phyloP scores from a whole-genome alignment of 2,329 filamentous ascomycete genomes.

The Rugonectria rugulosa region DNA sequence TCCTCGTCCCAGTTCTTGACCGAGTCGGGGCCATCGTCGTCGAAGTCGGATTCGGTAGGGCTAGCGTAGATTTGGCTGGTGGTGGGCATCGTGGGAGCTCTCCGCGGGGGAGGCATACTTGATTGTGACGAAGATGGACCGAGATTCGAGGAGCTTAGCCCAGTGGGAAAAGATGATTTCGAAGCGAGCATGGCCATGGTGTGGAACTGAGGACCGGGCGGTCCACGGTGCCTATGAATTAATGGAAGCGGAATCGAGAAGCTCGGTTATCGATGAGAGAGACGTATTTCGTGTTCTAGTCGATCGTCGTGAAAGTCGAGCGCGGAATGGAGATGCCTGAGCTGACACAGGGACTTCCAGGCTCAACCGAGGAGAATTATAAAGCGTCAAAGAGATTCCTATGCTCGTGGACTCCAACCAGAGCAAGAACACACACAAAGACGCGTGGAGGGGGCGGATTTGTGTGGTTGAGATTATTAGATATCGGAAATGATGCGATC shows the following conservation, averaged over 20 bases:
- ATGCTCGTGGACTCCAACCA: slow-evolving; percentile 3
- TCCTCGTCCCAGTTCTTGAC: slow-evolving; percentile 92
- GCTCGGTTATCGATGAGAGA: slow-evolving; percentile 5
- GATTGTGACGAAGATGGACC: slow-evolving; percentile 57
- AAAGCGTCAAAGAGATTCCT: slow-evolving; percentile 2
- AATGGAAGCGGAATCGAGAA: slow-evolving; percentile 5
- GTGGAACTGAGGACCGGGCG: slow-evolving; percentile 14
- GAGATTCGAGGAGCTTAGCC: slow-evolving; percentile 56
- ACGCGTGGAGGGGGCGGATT: slow-evolving; percentile 14
- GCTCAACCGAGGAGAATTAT: slow-evolving; percentile 28
- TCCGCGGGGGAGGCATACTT: slow-evolving; percentile 59
- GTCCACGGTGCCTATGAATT: slow-evolving; percentile 5
- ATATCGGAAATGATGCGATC: slow-evolving; percentile 33
- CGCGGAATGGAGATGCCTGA: slow-evolving; percentile 34
- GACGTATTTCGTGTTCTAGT: slow-evolving; percentile 20
- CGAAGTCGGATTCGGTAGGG: slow-evolving; percentile 92
- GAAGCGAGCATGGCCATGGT: slow-evolving; percentile 81
- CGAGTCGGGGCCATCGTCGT: slow-evolving; percentile 77
- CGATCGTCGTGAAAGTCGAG: no score
- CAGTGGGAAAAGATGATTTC: slow-evolving; percentile 73
- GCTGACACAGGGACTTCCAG: slow-evolving; percentile 31
- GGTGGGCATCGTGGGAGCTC: slow-evolving; percentile 57
- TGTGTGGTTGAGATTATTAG: slow-evolving; percentile 34
- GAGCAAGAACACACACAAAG: background rate
- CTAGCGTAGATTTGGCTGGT: slow-evolving; percentile 72